phyloP scores from a whole-genome alignment of 163 green algal species.

The Chlorella variabilis region DNA sequence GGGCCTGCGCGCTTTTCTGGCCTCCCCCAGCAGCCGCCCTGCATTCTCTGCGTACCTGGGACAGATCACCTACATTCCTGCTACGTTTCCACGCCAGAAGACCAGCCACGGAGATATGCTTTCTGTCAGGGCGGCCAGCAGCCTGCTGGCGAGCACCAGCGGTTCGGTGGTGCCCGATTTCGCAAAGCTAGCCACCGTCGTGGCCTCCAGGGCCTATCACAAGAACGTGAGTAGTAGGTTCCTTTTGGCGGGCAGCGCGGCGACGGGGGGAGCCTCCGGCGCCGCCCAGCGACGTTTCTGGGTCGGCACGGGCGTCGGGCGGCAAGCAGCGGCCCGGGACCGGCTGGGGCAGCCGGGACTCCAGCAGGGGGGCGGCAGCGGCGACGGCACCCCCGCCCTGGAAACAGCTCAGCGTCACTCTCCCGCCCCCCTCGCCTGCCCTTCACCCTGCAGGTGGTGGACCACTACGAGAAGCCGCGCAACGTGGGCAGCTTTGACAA shows the following conservation, averaged over 20 bases:
- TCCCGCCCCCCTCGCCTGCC: neutral
- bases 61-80: no score
- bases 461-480: constrained; percentile 97
- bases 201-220: constrained; percentile 69
- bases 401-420: no score
- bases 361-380: no score
- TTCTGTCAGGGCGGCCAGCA: neutral
- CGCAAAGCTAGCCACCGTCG: neutral
- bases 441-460: constrained; percentile 82
- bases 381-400: no score
- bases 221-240: constrained; percentile 74
- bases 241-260: neutral
- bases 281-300: no score
- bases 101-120: constrained; percentile 15
- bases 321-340: no score
- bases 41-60: no score
- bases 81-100: no score
- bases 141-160: constrained; percentile 12
- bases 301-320: neutral
- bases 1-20: no score
- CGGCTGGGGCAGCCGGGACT: no score
- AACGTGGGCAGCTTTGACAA: constrained; percentile 99
- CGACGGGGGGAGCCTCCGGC: no score
- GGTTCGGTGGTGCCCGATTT: neutral
- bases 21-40: no score